Base-by-base conservation (phyloP, 2,329 filamentous ascomycete genomes). In the Ophiosphaerella herpotricha region DNA sequence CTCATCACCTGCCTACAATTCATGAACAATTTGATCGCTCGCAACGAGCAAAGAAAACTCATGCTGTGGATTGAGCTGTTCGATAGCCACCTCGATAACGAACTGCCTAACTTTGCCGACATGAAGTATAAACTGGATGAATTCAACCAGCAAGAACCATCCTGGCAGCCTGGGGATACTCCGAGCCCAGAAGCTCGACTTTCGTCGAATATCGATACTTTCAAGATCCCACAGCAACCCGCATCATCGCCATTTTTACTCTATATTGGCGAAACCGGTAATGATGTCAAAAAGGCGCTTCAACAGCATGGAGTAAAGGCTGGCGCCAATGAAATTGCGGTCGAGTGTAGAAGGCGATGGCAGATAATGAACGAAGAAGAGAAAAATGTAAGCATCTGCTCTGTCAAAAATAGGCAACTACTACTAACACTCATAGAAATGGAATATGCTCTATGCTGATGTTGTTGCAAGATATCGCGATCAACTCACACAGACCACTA, bases 1-100 rank as follows among this genome's bases (percentile, higher is more conserved):
- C 75, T 87, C 60, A 86, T 86, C 47, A 85, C 83, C 2, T 83
- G 82, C 54, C 75, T 87, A n/a, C 85, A 87, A 63, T 86, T 85
- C 57, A 71, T 87, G 47, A 85, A 87, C 71, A 87, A 87, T 56
- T 79, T 86, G 41, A 83, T 85, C 39, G 84, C 84, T 63, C 80
- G 84, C 53, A 87, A 87, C 58, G 84, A 87, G 69, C 79, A 84
- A 51, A 76, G 83, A 34, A 87, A 87, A 62, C 76, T 86, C 58
- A 82, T 85, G 60, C 76, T 87, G 2, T 87, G 84, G 84, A 71
- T 86, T 33, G 82, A 85, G 65, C 74, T 87, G 2, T 87, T 87
- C 58, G 85, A 85, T 43, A 82, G 81, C 54, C 77, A 81, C 14
- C 65, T 74, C 6, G 74, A 77, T 42, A 70, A 70, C 36, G 69